Conservation (phyloP, 768 basidiomycete genomes). For the Postia placenta region DNA sequence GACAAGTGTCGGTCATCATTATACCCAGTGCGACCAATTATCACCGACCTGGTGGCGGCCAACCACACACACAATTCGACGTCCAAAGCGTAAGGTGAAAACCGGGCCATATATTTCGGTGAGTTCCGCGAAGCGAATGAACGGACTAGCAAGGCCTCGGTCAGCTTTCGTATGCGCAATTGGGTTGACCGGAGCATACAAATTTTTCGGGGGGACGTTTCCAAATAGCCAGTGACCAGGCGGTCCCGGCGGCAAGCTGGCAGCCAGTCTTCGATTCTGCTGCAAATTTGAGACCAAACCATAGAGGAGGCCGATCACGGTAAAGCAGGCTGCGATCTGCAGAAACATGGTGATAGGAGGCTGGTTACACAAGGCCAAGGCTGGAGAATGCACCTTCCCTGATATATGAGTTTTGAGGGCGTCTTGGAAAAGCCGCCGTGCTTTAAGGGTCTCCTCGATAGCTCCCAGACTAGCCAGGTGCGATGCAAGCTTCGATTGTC, state of each 20-base stretch:
- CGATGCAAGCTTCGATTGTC: no score
- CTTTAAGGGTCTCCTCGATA: no score
- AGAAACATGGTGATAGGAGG: not conserved
- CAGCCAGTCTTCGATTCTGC: not conserved
- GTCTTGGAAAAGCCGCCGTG: no score
- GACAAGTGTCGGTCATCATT: not conserved
- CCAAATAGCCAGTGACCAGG: conserved; percentile 17
- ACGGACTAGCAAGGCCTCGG: not conserved
- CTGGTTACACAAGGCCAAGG: no score
- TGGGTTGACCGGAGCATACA: no score
- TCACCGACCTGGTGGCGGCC: conserved; percentile 27
- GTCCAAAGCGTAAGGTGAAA: conserved; percentile 49
- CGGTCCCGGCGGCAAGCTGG: conserved; percentile 12
- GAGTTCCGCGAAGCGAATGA: conserved; percentile 38
- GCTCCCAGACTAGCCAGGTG: no score
- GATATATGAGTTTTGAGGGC: no score
- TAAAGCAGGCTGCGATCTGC: not conserved
- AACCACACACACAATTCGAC: conserved; percentile 36
- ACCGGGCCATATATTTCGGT: conserved; percentile 56
- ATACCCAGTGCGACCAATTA: not conserved
- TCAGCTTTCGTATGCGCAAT: no score
- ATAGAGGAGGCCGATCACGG: not conserved
- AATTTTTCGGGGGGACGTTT: conserved; percentile 7
- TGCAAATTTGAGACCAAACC: not conserved
- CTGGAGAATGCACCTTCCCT: no score